These are phyloP conservation scores for Hygrophoropsis aurantiaca DNA, from an alignment of 768 basidiomycete genomes.

Conservation along the genomic window DNA sequence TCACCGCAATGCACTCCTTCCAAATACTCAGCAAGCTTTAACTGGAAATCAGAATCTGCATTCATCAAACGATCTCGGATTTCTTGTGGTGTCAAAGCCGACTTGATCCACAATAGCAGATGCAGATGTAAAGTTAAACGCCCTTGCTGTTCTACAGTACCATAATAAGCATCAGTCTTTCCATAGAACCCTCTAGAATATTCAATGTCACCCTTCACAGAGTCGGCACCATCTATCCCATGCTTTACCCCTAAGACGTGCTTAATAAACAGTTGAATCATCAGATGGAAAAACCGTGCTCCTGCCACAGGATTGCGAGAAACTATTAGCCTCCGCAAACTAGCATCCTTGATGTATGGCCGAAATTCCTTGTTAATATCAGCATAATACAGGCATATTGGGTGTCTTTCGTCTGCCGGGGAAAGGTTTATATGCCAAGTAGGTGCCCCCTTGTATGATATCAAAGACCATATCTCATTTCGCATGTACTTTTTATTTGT, in stretches of 20 bases:
- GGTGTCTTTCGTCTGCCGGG: conserved; percentile 32
- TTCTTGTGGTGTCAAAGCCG: conserved; percentile 10
- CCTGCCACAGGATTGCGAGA: conserved; percentile 28
- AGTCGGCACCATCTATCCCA: no score
- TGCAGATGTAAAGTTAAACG: conserved; percentile 41
- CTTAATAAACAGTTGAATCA: conserved; percentile 26
- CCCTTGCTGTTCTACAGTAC: conserved; percentile 39
- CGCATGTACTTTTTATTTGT: conserved; percentile 26
- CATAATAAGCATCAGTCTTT: conserved; percentile 32
- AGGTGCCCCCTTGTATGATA: conserved; percentile 24
- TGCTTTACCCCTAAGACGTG: conserved; percentile 13
- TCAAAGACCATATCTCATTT: conserved; percentile 20
- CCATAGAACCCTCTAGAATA: conserved; percentile 13
- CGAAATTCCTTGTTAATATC: conserved; percentile 19
- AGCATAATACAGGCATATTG: conserved; percentile 36
- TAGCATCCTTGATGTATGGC: neutral
- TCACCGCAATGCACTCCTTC: conserved; percentile 9
- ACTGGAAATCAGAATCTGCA: conserved; percentile 4
- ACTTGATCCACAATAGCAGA: conserved; percentile 36
- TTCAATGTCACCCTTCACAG: no score
- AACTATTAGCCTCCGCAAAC: neutral
- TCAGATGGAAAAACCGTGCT: conserved; percentile 33
- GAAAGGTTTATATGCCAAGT: conserved; percentile 38
- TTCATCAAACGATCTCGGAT: conserved; percentile 11
- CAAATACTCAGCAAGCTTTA: conserved; percentile 5